Conservation (phyloP, 805 yeast species). For the Lipomyces japonicus region DNA sequence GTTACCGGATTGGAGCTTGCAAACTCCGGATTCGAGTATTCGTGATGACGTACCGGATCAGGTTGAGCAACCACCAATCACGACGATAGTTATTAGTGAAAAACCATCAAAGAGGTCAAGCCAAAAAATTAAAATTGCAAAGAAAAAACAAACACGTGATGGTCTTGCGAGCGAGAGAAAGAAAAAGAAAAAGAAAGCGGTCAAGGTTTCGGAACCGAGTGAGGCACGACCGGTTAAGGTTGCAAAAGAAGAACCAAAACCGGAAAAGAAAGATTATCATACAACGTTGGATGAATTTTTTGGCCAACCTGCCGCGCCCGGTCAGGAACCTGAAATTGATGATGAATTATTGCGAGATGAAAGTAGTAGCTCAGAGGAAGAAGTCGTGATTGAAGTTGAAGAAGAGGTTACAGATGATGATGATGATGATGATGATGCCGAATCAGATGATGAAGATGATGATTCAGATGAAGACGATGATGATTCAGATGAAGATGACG, state of each 20-base stretch:
- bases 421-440: slow-evolving; percentile 36
- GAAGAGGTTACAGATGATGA: slow-evolving; percentile 36
- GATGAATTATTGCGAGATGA: slow-evolving; percentile 26
- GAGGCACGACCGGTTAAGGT: slow-evolving; percentile 7
- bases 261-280: slow-evolving; percentile 17
- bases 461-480: slow-evolving; percentile 35
- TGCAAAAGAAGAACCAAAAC: background rate
- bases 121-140: background rate
- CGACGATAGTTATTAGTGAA: slow-evolving; percentile 11
- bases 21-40: slow-evolving; percentile 38
- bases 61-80: slow-evolving; percentile 14
- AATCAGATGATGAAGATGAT: slow-evolving; percentile 32
- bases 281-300: slow-evolving; percentile 72
- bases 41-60: slow-evolving; percentile 20
- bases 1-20: slow-evolving; percentile 48
- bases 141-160: slow-evolving; percentile 7
- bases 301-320: slow-evolving; percentile 43
- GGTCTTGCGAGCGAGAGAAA: slow-evolving; percentile 1
- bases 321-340: slow-evolving; percentile 14
- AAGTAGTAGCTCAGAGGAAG: slow-evolving; percentile 32
- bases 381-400: slow-evolving; percentile 28
- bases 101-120: background rate
- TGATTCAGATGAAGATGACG: background rate
- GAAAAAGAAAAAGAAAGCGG: slow-evolving; percentile 5
- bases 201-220: background rate